Percentiles rank a stretch among this genome's conserved stretches.
Conservation (phyloP, 2,329 filamentous ascomycete species). For the Paecilomyces sp. region DNA sequence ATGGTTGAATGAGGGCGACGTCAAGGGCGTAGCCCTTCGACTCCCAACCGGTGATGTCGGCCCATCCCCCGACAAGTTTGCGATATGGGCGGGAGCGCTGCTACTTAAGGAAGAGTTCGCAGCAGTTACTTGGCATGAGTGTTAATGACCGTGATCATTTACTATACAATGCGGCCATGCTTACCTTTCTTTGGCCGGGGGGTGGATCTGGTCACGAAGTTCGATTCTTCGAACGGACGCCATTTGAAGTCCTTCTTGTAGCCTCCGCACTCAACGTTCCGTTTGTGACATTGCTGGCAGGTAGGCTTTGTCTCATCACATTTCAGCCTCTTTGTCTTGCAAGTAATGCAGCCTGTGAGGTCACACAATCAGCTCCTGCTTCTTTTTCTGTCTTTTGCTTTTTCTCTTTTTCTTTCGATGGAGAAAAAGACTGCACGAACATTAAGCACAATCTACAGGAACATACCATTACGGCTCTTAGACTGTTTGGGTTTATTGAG, state of each 20-base stretch:
- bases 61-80: neutral
- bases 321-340: constrained; percentile 66
- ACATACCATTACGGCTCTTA: constrained; percentile 67
- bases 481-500: constrained; percentile 60
- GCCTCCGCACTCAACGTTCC: constrained; percentile 60
- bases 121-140: neutral
- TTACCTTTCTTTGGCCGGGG: constrained; percentile 42
- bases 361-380: constrained; percentile 6
- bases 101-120: neutral
- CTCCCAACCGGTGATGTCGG: neutral
- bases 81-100: neutral
- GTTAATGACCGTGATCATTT: neutral
- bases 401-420: neutral
- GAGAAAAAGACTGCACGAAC: neutral
- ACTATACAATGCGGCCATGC: constrained; percentile 1
- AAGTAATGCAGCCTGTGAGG: constrained; percentile 60
- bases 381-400: neutral
- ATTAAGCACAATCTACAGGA: neutral
- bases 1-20: neutral
- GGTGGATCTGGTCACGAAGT: constrained; percentile 34
- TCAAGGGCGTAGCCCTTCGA: neutral
- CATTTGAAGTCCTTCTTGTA: constrained; percentile 74
- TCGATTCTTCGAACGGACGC: constrained; percentile 61
- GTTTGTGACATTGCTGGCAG: constrained; percentile 59
- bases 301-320: constrained; percentile 66